Evolutionary conservation across 257 asterid genomes (phyloP).

Genomic region (Nicotiana otophora): DNA sequence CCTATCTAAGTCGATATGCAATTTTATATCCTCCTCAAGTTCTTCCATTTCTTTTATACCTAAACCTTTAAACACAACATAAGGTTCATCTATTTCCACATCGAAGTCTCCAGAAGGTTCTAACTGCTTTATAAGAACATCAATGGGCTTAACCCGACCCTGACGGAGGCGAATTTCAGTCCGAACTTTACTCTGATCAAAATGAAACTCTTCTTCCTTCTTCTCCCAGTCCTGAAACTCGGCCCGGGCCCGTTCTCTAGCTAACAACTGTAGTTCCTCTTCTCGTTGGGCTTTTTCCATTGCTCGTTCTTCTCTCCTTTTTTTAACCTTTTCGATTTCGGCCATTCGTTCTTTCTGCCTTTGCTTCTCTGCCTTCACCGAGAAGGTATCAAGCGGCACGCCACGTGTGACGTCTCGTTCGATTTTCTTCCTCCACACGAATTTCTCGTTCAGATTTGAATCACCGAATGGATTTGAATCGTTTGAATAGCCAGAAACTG

Average conservation of each 20-base stretch:
- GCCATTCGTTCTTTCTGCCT: conserved; percentile 84
- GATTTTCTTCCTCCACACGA: conserved; percentile 90
- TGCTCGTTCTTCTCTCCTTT: conserved; percentile 96
- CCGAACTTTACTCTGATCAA: conserved; percentile 89
- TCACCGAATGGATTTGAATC: conserved; percentile 98
- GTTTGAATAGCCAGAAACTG: conserved; percentile 69
- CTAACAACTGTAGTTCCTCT: conserved; percentile 92
- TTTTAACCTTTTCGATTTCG: conserved; percentile 89
- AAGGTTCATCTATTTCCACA: conserved; percentile 83
- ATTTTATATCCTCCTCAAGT: conserved; percentile 82
- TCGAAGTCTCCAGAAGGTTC: conserved; percentile 83
- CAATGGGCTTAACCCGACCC: conserved; percentile 93
- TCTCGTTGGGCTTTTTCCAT: conserved; percentile 93
- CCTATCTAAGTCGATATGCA: conserved; percentile 89
- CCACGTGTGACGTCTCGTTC: conserved; percentile 73
- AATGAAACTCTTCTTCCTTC: conserved; percentile 99
- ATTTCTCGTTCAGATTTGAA: conserved; percentile 77
- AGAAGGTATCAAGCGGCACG: conserved; percentile 59
- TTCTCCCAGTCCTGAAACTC: conserved; percentile 99
- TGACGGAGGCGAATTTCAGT: conserved; percentile 92
- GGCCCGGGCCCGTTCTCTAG: conserved; percentile 96
- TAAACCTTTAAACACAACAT: conserved; percentile 87
- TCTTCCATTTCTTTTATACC: conserved; percentile 88
- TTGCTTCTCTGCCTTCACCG: conserved; percentile 72
- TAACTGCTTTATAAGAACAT: conserved; percentile 76